Evolutionary conservation across 129 eudicot genomes (phyloP).

Genomic region (Centella asiatica): DNA sequence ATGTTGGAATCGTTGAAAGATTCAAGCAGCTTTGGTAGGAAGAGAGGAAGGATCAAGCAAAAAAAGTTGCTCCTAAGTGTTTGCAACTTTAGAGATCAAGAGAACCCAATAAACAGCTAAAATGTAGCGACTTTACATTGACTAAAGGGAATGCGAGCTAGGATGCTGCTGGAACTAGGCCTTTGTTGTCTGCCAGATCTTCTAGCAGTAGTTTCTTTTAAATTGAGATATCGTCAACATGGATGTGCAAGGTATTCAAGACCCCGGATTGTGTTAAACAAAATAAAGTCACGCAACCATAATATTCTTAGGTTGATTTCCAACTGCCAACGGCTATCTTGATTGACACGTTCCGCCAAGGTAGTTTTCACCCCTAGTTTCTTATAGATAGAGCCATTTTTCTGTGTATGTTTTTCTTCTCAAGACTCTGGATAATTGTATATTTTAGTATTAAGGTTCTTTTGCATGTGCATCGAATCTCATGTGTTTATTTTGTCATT

Average conservation of each 20-base stretch:
- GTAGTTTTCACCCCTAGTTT: slow-evolving; percentile 29
- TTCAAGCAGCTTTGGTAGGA: slow-evolving; percentile 36
- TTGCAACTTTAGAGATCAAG: slow-evolving; percentile 63
- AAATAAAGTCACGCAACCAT: slow-evolving; percentile 60
- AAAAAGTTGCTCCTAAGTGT: slow-evolving; percentile 77
- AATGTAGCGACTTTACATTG: slow-evolving; percentile 21
- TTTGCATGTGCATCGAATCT: background rate
- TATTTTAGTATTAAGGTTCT: slow-evolving; percentile 11
- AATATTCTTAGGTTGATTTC: slow-evolving; percentile 19
- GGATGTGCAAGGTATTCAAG: slow-evolving; percentile 70
- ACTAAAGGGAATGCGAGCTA: slow-evolving; percentile 8
- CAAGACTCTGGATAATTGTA: slow-evolving; percentile 10
- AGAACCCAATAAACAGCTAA: slow-evolving; percentile 46
- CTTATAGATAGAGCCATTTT: too few species aligned
- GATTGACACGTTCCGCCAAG: slow-evolving; percentile 24
- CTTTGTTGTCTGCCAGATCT: slow-evolving; percentile 37
- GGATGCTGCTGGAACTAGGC: slow-evolving; percentile 13
- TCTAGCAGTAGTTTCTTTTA: slow-evolving; percentile 24
- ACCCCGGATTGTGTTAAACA: slow-evolving; percentile 48
- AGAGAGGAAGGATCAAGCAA: slow-evolving; percentile 83
- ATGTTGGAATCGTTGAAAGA: slow-evolving; percentile 35
- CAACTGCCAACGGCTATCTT: slow-evolving; percentile 26
- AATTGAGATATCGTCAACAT: slow-evolving; percentile 34
- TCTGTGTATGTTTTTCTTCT: slow-evolving; percentile 9
- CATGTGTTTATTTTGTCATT: background rate